Evolutionary conservation across 306 rosid species (phyloP).

Genomic region (Urtica urens): DNA sequence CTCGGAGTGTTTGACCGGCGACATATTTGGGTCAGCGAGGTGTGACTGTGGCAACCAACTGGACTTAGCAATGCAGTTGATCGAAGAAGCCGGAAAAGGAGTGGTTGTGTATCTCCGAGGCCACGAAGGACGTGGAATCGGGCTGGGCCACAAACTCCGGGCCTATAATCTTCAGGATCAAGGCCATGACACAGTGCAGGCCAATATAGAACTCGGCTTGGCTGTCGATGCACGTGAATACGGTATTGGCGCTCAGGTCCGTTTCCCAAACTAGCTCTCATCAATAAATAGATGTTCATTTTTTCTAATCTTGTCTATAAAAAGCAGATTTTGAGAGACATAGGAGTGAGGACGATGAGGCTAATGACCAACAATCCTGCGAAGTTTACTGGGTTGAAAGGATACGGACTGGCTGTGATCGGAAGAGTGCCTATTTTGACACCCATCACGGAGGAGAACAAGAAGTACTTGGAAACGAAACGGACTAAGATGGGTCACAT

Average conservation of each 20-base stretch:
- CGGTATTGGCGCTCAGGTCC: slow-evolving; percentile 79
- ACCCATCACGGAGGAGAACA: slow-evolving; percentile 66
- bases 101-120: slow-evolving; percentile 76
- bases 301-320: not conserved
- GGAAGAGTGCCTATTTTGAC: slow-evolving; percentile 79
- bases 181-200: slow-evolving; percentile 80
- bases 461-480: slow-evolving; percentile 61
- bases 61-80: slow-evolving; percentile 67
- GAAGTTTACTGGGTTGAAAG: slow-evolving; percentile 63
- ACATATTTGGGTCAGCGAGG: slow-evolving; percentile 71
- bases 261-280: slow-evolving; percentile 8
- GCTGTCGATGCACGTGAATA: slow-evolving; percentile 79
- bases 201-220: slow-evolving; percentile 72
- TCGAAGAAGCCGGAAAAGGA: slow-evolving; percentile 69
- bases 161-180: slow-evolving; percentile 78
- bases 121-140: slow-evolving; percentile 90
- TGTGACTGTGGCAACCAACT: slow-evolving; percentile 89
- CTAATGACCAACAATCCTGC: slow-evolving; percentile 87
- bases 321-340: slow-evolving; percentile 57
- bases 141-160: slow-evolving; percentile 72
- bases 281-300: too few relatives aligned
- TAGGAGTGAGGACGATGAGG: slow-evolving; percentile 68
- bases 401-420: slow-evolving; percentile 71
- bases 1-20: slow-evolving; percentile 89
- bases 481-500: slow-evolving; percentile 86